phyloP scores from a whole-genome alignment of 2,329 filamentous ascomycete species.

The Tolypocladium inflatum region DNA sequence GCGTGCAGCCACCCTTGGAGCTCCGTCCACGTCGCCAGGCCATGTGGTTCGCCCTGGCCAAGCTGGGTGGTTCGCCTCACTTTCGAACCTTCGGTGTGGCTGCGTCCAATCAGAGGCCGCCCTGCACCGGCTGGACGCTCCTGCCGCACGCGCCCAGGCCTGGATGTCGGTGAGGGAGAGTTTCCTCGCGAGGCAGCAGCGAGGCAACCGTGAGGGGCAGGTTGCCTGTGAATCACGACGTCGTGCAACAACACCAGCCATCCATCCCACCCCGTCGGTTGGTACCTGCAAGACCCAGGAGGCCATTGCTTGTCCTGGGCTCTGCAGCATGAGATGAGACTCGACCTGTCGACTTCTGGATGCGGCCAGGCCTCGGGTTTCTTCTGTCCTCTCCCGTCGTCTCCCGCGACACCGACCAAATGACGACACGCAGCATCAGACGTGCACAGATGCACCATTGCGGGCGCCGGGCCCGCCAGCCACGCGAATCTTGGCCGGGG shows the following conservation, averaged over 20 bases:
- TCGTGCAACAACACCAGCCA: background rate
- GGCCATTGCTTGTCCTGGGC: background rate
- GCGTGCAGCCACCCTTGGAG: background rate
- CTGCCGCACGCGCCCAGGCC: background rate
- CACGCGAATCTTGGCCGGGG: background rate
- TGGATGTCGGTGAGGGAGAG: background rate
- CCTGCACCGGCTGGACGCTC: background rate
- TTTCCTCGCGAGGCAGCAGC: background rate
- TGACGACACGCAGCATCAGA: background rate
- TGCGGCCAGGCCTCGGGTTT: too few species aligned
- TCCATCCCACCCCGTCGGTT: background rate
- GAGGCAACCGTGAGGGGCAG: background rate
- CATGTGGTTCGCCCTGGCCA: background rate
- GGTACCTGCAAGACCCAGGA: background rate
- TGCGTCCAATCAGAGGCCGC: slow-evolving; percentile 4
- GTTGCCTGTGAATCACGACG: background rate
- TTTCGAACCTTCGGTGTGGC: slow-evolving; percentile 5
- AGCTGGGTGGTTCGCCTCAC: slow-evolving; percentile 1
- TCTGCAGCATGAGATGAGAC: background rate
- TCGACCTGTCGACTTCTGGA: too few species aligned
- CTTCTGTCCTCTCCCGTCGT: background rate
- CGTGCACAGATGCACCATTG: background rate
- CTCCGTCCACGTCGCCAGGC: background rate
- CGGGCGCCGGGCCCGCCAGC: background rate
- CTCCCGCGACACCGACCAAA: background rate